A percentile compares a stretch with the other conserved stretches of the same genome.
These are phyloP conservation scores for Saccharomycopsis capsularis DNA, from an alignment of 805 yeast species.

Conservation along the genomic window DNA sequence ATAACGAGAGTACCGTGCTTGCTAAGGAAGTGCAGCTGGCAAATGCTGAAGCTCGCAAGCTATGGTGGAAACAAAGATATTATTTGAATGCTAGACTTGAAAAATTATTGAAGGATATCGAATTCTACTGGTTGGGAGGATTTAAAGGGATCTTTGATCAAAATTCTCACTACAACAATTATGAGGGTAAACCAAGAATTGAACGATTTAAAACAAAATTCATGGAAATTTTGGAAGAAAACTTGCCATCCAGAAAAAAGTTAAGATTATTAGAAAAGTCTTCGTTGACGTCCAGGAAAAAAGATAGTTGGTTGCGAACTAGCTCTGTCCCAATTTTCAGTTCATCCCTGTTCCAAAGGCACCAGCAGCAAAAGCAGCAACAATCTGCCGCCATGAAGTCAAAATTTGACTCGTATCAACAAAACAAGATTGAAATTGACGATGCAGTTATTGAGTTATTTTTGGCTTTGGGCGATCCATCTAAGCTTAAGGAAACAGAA, in stretches of 20 bases:
- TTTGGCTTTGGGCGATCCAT: conserved; percentile 39
- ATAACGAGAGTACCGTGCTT: conserved; percentile 51
- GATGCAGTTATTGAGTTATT: conserved; percentile 45
- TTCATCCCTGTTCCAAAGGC: neutral
- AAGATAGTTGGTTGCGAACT: neutral
- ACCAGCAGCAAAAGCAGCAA: neutral
- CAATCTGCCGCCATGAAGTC: no score
- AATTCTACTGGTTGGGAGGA: conserved; percentile 70
- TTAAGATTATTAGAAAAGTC: conserved; percentile 12
- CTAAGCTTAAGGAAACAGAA: conserved; percentile 29
- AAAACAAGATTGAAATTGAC: conserved; percentile 31
- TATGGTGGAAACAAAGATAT: conserved; percentile 76
- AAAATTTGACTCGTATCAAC: conserved; percentile 11
- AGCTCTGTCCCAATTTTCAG: neutral
- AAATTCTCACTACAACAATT: conserved; percentile 5
- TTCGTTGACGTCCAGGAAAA: neutral
- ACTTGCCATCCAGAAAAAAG: conserved; percentile 41
- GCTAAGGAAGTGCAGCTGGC: conserved; percentile 2
- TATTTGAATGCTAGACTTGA: conserved; percentile 51
- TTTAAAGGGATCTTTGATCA: conserved; percentile 56
- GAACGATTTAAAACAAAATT: conserved; percentile 33
- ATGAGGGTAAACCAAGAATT: neutral
- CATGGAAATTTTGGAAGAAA: conserved; percentile 34
- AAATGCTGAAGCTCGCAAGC: conserved; percentile 41
- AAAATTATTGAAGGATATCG: conserved; percentile 49